A percentile compares a stretch with the other conserved stretches of the same genome.
These are phyloP conservation scores for Geosmithia putterillii DNA, from an alignment of 2,329 filamentous ascomycete genomes.

Conservation along the genomic window DNA sequence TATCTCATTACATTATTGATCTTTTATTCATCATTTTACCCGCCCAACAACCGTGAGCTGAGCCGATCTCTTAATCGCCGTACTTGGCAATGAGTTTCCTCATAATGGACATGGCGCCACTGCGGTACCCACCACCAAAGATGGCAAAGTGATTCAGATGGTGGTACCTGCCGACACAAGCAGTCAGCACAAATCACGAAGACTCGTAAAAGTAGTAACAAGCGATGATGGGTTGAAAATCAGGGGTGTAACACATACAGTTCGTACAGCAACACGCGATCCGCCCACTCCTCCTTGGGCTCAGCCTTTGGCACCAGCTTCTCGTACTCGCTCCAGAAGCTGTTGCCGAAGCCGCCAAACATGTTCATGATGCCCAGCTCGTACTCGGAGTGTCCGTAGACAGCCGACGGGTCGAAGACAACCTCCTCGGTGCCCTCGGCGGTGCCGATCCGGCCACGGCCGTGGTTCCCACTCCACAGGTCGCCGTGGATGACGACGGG, in stretches of 20 bases:
- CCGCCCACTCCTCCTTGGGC: conserved; percentile 72
- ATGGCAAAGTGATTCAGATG: conserved; percentile 80
- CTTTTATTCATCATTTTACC: too few relatives aligned
- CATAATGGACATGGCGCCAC: conserved; percentile 72
- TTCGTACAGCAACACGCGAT: conserved; percentile 71
- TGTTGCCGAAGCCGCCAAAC: conserved; percentile 75
- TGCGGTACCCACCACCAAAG: conserved; percentile 70
- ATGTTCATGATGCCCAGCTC: conserved; percentile 91
- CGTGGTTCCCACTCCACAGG: conserved; percentile 83
- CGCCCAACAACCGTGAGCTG: too few relatives aligned
- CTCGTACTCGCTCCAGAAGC: conserved; percentile 71
- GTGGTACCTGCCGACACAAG: conserved; percentile 54
- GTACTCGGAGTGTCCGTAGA: conserved; percentile 81
- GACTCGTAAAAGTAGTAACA: conserved; percentile 5
- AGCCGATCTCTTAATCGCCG: conserved; percentile 25
- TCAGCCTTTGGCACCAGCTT: conserved; percentile 65
- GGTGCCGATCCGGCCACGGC: conserved; percentile 48
- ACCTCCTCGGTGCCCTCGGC: conserved; percentile 52
- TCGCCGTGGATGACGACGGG: conserved; percentile 85
- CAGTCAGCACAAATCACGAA: background rate
- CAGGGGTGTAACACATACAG: conserved; percentile 48
- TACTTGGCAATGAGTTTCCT: conserved; percentile 62
- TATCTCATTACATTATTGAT: background rate
- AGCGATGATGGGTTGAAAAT: too few relatives aligned
- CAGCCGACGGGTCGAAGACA: conserved; percentile 69